Percentiles rank a stretch among this genome's conserved stretches.
These are phyloP conservation scores for Zangia roseola DNA, from an alignment of 768 basidiomycete genomes.

Conservation along the genomic window DNA sequence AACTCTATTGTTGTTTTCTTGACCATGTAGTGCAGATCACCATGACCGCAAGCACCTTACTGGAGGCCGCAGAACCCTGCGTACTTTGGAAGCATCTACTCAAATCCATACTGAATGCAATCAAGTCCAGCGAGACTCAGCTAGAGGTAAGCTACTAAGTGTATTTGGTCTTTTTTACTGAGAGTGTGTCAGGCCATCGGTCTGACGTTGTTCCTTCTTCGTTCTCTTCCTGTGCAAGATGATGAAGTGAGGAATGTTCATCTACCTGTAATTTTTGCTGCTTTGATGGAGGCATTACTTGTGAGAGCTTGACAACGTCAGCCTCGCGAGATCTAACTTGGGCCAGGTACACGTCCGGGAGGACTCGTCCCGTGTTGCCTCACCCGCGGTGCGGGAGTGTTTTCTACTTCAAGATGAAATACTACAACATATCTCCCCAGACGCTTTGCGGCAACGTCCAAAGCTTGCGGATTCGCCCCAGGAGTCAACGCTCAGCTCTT, in stretches of 20 bases:
- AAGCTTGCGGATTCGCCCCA: constrained; percentile 40
- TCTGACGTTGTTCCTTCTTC: constrained; percentile 71
- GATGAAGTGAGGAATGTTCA: constrained; percentile 84
- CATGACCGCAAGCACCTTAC: constrained; percentile 84
- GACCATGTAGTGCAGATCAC: constrained; percentile 46
- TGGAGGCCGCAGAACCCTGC: constrained; percentile 90
- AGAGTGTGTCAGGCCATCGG: constrained; percentile 51
- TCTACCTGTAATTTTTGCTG: constrained; percentile 74
- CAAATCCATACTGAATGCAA: constrained; percentile 50
- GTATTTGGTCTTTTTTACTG: constrained; percentile 1
- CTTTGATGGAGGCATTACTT: constrained; percentile 59
- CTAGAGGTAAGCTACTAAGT: constrained; percentile 46
- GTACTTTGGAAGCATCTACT: constrained; percentile 83
- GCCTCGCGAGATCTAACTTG: constrained; percentile 1
- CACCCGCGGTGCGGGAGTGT: constrained; percentile 38
- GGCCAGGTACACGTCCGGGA: constrained; percentile 37
- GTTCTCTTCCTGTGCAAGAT: constrained; percentile 74
- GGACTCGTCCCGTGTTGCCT: constrained; percentile 36
- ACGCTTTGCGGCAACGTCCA: constrained; percentile 51
- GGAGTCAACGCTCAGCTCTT: constrained; percentile 38
- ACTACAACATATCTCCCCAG: constrained; percentile 48
- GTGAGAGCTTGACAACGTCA: constrained; percentile 39
- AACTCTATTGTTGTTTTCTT: not conserved
- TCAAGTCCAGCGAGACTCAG: constrained; percentile 41
- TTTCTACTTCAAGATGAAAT: constrained; percentile 55